Evolutionary conservation across 2,329 filamentous ascomycete species (phyloP).

Genomic region (Stachybotrys elegans): DNA sequence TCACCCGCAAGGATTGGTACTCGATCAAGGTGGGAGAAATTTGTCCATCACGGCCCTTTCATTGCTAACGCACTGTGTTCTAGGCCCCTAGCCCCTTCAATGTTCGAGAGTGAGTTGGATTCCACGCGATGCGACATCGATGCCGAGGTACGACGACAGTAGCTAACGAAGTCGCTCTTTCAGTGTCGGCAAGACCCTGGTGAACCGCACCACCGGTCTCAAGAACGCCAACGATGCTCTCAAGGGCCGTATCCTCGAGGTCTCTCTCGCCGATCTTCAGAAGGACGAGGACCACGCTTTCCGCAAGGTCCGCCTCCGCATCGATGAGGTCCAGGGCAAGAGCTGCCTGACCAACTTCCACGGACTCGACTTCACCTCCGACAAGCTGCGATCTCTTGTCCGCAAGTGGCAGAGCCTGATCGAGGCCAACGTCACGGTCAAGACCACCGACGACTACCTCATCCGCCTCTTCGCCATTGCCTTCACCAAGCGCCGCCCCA

Average conservation of each 20-base stretch:
- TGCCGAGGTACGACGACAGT: slow-evolving; percentile 1
- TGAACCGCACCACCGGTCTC: slow-evolving; percentile 98
- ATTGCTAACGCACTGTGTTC: slow-evolving; percentile 12
- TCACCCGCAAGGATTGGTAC: slow-evolving; percentile 99
- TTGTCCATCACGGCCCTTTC: not conserved
- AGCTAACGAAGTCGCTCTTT: slow-evolving; percentile 17
- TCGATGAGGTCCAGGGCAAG: slow-evolving; percentile 99
- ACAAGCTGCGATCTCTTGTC: slow-evolving; percentile 98
- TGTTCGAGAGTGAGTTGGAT: slow-evolving; percentile 82
- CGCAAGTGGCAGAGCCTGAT: slow-evolving; percentile 99
- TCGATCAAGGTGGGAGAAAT: slow-evolving; percentile 70
- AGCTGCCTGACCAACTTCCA: slow-evolving; percentile 99
- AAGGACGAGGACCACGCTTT: slow-evolving; percentile 99
- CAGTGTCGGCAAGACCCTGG: slow-evolving; percentile 99
- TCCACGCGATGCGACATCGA: slow-evolving; percentile 14
- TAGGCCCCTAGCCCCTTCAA: slow-evolving; percentile 94
- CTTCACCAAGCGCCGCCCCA: slow-evolving; percentile 98
- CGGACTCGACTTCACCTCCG: slow-evolving; percentile 99
- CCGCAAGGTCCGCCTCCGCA: slow-evolving; percentile 98
- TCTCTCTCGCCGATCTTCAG: slow-evolving; percentile 97
- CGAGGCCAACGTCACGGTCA: slow-evolving; percentile 99
- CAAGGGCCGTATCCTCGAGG: slow-evolving; percentile 98
- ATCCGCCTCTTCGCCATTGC: slow-evolving; percentile 98
- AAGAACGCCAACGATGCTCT: slow-evolving; percentile 99
- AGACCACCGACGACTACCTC: slow-evolving; percentile 99